phyloP scores from a whole-genome alignment of 441 rosid genomes.

The Theobroma grandiflorum region DNA sequence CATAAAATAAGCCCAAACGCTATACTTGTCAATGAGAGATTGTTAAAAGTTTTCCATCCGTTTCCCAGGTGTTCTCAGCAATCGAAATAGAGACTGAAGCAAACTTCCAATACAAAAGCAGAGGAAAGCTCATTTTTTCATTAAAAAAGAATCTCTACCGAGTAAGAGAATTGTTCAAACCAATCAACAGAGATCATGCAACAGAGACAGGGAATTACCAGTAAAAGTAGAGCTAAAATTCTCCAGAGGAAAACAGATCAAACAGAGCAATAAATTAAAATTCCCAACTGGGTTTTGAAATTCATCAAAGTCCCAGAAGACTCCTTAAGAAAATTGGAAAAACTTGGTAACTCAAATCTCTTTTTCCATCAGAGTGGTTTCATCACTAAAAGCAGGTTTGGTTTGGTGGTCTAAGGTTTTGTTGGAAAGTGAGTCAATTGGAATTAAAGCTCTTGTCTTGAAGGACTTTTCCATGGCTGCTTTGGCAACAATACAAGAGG shows the following conservation, averaged over 20 bases:
- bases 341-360: conserved; percentile 27
- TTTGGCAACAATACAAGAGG: conserved; percentile 58
- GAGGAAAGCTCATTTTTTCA: neutral
- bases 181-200: conserved; percentile 24
- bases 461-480: conserved; percentile 51
- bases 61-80: conserved; percentile 9
- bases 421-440: conserved; percentile 36
- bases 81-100: conserved; percentile 7
- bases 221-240: conserved; percentile 28
- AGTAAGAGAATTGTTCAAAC: conserved; percentile 20
- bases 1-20: neutral
- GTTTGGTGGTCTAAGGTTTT: conserved; percentile 39
- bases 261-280: conserved; percentile 34
- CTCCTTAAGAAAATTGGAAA: conserved; percentile 29
- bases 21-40: neutral
- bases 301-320: conserved; percentile 33
- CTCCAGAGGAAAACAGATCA: conserved; percentile 27
- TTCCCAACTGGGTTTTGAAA: conserved; percentile 38
- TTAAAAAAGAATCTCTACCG: neutral
- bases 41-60: neutral
- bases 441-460: conserved; percentile 42
- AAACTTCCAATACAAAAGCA: neutral
- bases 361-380: conserved; percentile 42
- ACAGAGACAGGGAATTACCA: conserved; percentile 45
- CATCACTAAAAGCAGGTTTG: conserved; percentile 22